Evolutionary conservation across 176 grass and related monocot genomes (phyloP).

Genomic region (Rhynchospora tenuis): DNA sequence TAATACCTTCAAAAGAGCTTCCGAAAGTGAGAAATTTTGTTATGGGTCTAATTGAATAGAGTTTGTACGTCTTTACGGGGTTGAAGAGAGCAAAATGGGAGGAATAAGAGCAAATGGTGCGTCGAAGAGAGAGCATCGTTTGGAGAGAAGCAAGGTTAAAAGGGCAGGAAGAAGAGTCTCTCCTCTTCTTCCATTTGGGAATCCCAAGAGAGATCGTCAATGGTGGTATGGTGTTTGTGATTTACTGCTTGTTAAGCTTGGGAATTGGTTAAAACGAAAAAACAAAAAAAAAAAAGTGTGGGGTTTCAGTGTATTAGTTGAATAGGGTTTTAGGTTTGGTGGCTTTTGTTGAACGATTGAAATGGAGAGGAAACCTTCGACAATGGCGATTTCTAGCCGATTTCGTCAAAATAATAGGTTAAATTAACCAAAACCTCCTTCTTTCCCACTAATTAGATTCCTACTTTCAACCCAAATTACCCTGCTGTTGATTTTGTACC

Average conservation of each 20-base stretch:
- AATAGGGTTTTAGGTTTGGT: slow-evolving; percentile 22
- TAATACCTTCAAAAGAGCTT: not conserved
- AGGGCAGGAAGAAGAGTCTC: slow-evolving; percentile 19
- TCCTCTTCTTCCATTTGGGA: slow-evolving; percentile 36
- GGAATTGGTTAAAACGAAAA: not conserved
- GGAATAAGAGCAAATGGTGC: not conserved
- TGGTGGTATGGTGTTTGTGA: slow-evolving; percentile 12
- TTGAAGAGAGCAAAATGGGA: not conserved
- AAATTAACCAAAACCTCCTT: too few species aligned
- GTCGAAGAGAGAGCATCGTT: slow-evolving; percentile 9
- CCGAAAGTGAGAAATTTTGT: not conserved
- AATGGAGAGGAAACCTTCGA: too few species aligned
- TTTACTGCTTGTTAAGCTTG: not conserved
- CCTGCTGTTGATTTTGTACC: too few species aligned
- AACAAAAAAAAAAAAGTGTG: not conserved
- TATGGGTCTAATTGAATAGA: not conserved
- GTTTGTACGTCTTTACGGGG: not conserved
- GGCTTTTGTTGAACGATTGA: not conserved
- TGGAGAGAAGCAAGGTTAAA: slow-evolving; percentile 1
- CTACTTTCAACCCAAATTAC: too few species aligned
- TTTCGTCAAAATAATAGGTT: too few species aligned
- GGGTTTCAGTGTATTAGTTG: not conserved
- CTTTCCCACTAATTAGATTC: too few species aligned
- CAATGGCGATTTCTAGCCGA: too few species aligned
- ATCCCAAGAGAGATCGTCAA: not conserved